Conservation (phyloP, 75 land plant species). For the Selaginella tamariscina region DNA sequence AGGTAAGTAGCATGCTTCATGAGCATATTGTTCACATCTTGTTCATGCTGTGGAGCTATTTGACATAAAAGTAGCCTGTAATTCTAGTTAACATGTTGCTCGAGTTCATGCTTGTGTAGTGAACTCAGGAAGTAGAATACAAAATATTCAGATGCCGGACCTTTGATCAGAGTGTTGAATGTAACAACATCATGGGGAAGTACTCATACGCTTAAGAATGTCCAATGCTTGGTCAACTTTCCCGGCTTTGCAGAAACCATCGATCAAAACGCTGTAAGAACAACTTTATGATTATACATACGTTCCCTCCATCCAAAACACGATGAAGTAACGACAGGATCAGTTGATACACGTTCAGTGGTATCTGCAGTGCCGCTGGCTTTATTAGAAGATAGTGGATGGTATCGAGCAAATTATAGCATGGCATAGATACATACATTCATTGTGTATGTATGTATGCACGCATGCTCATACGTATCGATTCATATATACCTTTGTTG, state of each 20-base stretch:
- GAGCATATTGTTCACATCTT: neutral
- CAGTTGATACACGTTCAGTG: slow-evolving; percentile 94
- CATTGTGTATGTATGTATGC: neutral
- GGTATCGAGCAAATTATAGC: slow-evolving; percentile 94
- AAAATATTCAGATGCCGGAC: too few species aligned
- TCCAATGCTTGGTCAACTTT: neutral
- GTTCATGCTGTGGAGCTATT: too few species aligned
- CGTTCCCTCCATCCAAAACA: too few species aligned
- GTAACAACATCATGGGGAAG: slow-evolving; percentile 1
- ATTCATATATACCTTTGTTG: neutral
- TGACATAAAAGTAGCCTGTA: neutral
- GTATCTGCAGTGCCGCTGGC: slow-evolving; percentile 95
- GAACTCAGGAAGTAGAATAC: too few species aligned
- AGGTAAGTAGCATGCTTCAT: neutral
- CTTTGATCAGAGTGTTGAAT: neutral
- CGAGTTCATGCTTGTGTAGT: too few species aligned
- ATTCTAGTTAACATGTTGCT: neutral
- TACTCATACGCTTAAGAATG: neutral
- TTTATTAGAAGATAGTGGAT: slow-evolving; percentile 92
- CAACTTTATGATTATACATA: too few species aligned
- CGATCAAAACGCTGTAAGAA: neutral
- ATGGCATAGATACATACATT: slow-evolving; percentile 30
- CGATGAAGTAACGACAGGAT: slow-evolving; percentile 99
- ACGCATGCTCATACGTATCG: neutral
- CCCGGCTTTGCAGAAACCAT: slow-evolving; percentile 3